These are phyloP conservation scores for Dactylellina cionopaga DNA, from an alignment of 2,329 filamentous ascomycete genomes.

Conservation along the genomic window DNA sequence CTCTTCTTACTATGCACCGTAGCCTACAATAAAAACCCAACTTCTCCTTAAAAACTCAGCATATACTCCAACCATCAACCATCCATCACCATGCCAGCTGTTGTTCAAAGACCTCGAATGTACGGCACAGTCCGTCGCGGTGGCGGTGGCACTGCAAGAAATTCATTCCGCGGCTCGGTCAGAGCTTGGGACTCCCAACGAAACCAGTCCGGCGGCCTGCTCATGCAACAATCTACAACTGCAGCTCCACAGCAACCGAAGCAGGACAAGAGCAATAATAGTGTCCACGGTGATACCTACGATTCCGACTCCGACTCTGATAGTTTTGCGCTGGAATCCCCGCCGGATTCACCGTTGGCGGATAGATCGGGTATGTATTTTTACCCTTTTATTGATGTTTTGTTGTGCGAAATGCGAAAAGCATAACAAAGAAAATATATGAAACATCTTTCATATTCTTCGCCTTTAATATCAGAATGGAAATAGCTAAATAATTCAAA, in stretches of 20 bases:
- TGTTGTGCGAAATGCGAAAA: not conserved
- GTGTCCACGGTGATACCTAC: not conserved
- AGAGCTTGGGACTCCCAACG: slow-evolving; percentile 44
- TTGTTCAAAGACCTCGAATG: slow-evolving; percentile 12
- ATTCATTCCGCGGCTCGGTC: slow-evolving; percentile 35
- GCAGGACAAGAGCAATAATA: not conserved
- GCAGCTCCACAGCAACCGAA: slow-evolving; percentile 18
- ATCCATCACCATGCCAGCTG: slow-evolving; percentile 25
- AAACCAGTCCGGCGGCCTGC: slow-evolving; percentile 19
- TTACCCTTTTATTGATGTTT: not conserved
- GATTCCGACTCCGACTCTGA: slow-evolving; percentile 23
- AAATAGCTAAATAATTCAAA: not conserved
- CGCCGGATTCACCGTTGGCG: slow-evolving; percentile 27
- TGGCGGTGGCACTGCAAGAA: slow-evolving; percentile 7
- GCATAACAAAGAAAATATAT: no score
- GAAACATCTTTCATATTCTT: slow-evolving; percentile 4
- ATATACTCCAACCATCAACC: not conserved
- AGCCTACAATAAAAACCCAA: not conserved
- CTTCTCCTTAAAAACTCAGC: not conserved
- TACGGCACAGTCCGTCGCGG: slow-evolving; percentile 49
- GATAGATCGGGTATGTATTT: slow-evolving; percentile 10
- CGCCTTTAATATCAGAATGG: not conserved
- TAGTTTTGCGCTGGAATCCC: slow-evolving; percentile 40
- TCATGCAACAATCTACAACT: slow-evolving; percentile 7
- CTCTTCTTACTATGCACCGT: not conserved